A percentile compares a stretch with the other conserved stretches of the same genome.
phyloP scores from a whole-genome alignment of 768 basidiomycete genomes.

The Sporobolomyces roseus region DNA sequence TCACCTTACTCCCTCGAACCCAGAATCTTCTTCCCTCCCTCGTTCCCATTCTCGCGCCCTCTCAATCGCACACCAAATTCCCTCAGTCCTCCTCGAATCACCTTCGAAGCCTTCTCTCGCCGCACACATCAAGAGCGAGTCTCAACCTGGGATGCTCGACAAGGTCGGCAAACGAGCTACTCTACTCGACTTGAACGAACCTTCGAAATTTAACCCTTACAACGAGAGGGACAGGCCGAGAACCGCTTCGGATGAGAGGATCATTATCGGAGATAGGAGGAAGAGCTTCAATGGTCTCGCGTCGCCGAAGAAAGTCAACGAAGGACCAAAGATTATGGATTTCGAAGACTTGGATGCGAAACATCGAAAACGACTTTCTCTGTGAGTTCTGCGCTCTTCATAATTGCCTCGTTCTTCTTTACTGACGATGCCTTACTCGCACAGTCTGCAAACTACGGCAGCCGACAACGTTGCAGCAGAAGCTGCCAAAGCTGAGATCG shows the following conservation, averaged over 20 bases:
- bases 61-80: constrained; percentile 8
- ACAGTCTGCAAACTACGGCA: constrained; percentile 25
- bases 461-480: constrained; percentile 15
- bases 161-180: constrained; percentile 3
- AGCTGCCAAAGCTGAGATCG: neutral
- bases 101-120: neutral
- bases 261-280: constrained; percentile 22
- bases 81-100: constrained; percentile 22
- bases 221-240: neutral
- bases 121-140: neutral
- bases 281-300: constrained; percentile 5
- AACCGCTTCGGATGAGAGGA: constrained; percentile 14
- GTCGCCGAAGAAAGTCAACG: constrained; percentile 6
- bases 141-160: neutral
- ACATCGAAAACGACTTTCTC: constrained; percentile 30
- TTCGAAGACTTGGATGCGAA: constrained; percentile 32
- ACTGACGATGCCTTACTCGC: neutral
- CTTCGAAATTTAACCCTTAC: constrained; percentile 27
- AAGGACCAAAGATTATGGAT: constrained; percentile 32
- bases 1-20: neutral
- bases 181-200: constrained; percentile 20
- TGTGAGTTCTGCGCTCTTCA: constrained; percentile 7
- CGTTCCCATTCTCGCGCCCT: constrained; percentile 25
- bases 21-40: neutral
- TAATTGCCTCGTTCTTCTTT: neutral